phyloP scores from a whole-genome alignment of 768 basidiomycete genomes.

The Boletus rubropictus region DNA sequence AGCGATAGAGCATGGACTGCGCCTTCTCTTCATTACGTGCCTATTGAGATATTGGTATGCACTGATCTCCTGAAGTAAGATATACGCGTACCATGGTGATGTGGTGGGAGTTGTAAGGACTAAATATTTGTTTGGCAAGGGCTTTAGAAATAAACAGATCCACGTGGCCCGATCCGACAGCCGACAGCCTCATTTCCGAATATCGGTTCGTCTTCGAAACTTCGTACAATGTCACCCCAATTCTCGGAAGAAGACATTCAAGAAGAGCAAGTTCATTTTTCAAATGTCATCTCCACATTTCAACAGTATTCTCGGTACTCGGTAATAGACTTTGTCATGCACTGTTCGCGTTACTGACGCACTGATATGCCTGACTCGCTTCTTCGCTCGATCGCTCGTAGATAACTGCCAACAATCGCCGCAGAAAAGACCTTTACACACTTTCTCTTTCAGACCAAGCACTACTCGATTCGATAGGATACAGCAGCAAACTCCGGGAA shows the following conservation, averaged over 20 bases:
- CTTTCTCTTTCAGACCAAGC: conserved; percentile 66
- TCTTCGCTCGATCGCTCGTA: conserved; percentile 17
- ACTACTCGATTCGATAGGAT: conserved; percentile 63
- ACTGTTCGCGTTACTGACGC: not conserved
- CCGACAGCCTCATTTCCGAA: not conserved
- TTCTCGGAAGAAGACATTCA: conserved; percentile 32
- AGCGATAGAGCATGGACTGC: conserved; percentile 91
- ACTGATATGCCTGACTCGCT: not conserved
- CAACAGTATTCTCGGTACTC: conserved; percentile 70
- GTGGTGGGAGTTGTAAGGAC: not conserved
- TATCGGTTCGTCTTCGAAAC: not conserved
- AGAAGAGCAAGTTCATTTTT: conserved; percentile 68
- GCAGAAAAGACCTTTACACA: conserved; percentile 72
- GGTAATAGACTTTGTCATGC: conserved; percentile 17
- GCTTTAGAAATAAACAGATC: conserved; percentile 25
- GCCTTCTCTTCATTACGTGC: conserved; percentile 99
- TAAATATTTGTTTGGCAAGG: conserved; percentile 20
- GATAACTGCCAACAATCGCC: conserved; percentile 56
- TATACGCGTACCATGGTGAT: conserved; percentile 14
- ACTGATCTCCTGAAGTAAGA: no score
- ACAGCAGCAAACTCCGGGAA: conserved; percentile 69
- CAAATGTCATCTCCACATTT: conserved; percentile 71
- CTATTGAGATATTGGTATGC: conserved; percentile 32
- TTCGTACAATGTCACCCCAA: conserved; percentile 18
- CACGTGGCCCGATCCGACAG: conserved; percentile 12